phyloP scores from a whole-genome alignment of 169 alveolate species.

The Miamiensis avidus region DNA sequence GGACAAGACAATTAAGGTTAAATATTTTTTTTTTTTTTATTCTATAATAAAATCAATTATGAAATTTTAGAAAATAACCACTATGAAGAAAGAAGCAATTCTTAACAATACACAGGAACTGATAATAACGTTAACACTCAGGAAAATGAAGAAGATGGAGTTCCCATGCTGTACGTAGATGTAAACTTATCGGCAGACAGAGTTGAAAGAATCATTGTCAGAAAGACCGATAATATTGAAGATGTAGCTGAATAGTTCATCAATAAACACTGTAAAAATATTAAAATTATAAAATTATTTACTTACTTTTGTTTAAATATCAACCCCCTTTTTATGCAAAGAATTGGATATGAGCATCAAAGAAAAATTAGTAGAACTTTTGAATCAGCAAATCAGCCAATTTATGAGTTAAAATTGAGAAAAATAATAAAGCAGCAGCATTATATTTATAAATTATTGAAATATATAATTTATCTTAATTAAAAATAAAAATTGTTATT shows the following conservation, averaged over 20 bases:
- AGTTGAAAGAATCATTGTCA: conserved; percentile 56
- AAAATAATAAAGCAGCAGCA: not conserved
- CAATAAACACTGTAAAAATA: conserved; percentile 29
- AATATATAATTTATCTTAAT: no score
- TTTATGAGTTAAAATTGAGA: conserved; percentile 1
- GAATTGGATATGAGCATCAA: conserved; percentile 35
- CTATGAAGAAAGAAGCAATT: no score
- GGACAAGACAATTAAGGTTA: no score
- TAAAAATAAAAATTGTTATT: no score
- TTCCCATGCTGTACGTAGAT: conserved; percentile 46
- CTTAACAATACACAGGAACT: no score
- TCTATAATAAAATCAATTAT: no score
- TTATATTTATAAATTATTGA: no score
- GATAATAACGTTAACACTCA: no score
- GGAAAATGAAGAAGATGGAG: conserved; percentile 3
- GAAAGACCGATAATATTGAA: conserved; percentile 54
- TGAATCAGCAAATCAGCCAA: conserved; percentile 36
- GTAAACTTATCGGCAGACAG: conserved; percentile 54
- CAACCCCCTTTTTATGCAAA: not conserved
- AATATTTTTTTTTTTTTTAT: no score
- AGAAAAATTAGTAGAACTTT: conserved; percentile 37
- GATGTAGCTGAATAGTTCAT: conserved; percentile 47
- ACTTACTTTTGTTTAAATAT: not conserved
- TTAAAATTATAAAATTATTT: not conserved
- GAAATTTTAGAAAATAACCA: no score